Evolutionary conservation across 1,284 basidiomycete genomes (phyloP).

Genomic region (Anthracocystis panici-leucophaei): DNA sequence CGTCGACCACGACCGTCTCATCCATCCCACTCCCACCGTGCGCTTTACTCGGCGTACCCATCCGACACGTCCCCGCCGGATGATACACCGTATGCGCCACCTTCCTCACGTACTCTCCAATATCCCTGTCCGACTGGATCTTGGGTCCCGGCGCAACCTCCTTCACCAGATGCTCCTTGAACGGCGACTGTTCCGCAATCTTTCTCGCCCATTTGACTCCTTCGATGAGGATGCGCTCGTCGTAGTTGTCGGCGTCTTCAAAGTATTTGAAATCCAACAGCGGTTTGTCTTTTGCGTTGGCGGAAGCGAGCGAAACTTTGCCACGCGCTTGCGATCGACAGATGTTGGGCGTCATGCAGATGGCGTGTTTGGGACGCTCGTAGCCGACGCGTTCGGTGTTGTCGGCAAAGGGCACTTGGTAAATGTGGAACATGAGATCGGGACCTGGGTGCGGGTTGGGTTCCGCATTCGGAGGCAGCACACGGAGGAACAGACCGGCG

Average conservation of each 20-base stretch:
- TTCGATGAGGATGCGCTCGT: conserved; percentile 73
- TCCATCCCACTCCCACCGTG: conserved; percentile 45
- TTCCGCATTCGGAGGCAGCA: conserved; percentile 56
- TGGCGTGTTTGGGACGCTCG: conserved; percentile 67
- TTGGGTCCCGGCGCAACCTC: conserved; percentile 69
- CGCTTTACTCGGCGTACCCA: conserved; percentile 59
- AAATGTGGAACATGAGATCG: conserved; percentile 70
- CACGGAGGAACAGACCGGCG: conserved; percentile 68
- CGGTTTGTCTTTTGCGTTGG: conserved; percentile 71
- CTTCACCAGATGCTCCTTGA: conserved; percentile 71
- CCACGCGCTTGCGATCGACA: conserved; percentile 71
- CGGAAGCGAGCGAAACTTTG: conserved; percentile 69
- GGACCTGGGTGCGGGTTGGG: conserved; percentile 63
- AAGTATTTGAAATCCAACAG: conserved; percentile 74
- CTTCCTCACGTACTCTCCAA: conserved; percentile 66
- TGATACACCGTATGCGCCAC: conserved; percentile 70
- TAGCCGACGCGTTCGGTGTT: conserved; percentile 69
- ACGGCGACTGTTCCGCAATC: conserved; percentile 72
- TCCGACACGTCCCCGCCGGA: conserved; percentile 68
- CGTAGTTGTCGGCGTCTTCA: conserved; percentile 72
- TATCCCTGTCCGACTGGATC: conserved; percentile 66
- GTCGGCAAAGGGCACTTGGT: conserved; percentile 68
- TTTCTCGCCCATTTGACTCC: conserved; percentile 73
- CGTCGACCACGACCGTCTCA: conserved; percentile 64
- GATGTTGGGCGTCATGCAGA: conserved; percentile 71